Conservation (phyloP, 2,329 filamentous ascomycete genomes). For the Teratosphaeria gauchensis region DNA sequence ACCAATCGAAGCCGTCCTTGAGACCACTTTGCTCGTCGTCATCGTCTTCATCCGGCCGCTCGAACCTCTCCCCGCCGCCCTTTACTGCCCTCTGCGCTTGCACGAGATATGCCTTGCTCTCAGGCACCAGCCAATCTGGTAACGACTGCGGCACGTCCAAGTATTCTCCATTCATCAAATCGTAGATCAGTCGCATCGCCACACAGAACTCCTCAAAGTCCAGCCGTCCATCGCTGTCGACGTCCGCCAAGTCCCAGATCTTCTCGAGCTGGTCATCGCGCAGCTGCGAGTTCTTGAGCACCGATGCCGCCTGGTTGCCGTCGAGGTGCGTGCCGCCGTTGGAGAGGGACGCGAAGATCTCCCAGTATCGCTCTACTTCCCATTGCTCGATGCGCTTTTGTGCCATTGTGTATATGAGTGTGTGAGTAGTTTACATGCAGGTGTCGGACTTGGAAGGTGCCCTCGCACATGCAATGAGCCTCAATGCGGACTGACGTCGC, state of each 20-base stretch:
- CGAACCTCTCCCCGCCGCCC: conserved; percentile 71
- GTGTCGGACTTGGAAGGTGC: neutral
- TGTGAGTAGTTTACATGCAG: neutral
- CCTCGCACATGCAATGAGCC: neutral
- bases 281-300: conserved; percentile 64
- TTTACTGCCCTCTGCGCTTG: conserved; percentile 73
- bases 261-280: conserved; percentile 81
- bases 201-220: conserved; percentile 99
- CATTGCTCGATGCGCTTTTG: conserved; percentile 56
- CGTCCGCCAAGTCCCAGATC: conserved; percentile 94
- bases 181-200: conserved; percentile 95
- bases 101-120: conserved; percentile 85
- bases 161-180: conserved; percentile 92
- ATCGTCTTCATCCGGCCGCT: conserved; percentile 67
- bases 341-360: conserved; percentile 62
- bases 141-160: conserved; percentile 74
- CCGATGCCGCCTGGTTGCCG: conserved; percentile 59
- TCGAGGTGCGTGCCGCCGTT: conserved; percentile 56
- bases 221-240: conserved; percentile 92
- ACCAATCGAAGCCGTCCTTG: conserved; percentile 98
- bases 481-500: neutral
- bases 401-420: neutral
- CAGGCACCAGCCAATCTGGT: conserved; percentile 94
- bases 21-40: conserved; percentile 72
- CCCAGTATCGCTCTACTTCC: conserved; percentile 71